Percentiles rank a stretch among this genome's conserved stretches.
Evolutionary conservation across 2,329 filamentous ascomycete species (phyloP).

Genomic region (Xylaria sp.): DNA sequence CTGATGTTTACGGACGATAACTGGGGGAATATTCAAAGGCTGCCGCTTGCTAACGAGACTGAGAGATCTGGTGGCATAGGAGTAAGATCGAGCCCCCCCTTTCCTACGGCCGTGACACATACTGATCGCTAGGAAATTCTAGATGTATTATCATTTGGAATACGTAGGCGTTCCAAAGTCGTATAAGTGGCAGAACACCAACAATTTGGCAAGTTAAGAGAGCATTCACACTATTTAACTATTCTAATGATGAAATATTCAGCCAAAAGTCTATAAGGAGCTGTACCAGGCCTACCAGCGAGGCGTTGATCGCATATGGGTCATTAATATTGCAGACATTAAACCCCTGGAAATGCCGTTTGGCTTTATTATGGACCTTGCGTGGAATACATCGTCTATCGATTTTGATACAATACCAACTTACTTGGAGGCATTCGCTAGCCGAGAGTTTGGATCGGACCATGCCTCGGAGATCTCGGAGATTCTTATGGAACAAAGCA

Average conservation of each 20-base stretch:
- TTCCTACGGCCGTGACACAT: not conserved
- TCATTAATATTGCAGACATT: slow-evolving; percentile 74
- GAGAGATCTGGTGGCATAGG: slow-evolving; percentile 70
- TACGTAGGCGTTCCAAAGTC: slow-evolving; percentile 60
- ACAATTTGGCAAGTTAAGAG: slow-evolving; percentile 63
- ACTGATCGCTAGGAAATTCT: slow-evolving; percentile 1
- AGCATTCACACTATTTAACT: too few species aligned
- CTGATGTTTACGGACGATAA: slow-evolving; percentile 77
- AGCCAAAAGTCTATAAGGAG: slow-evolving; percentile 50
- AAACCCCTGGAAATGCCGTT: slow-evolving; percentile 61
- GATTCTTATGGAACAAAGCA: slow-evolving; percentile 64
- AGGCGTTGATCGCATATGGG: slow-evolving; percentile 70
- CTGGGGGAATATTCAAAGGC: slow-evolving; percentile 71
- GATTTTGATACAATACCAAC: slow-evolving; percentile 52
- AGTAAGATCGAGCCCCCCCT: slow-evolving; percentile 50
- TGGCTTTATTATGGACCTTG: slow-evolving; percentile 51
- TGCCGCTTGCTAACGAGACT: slow-evolving; percentile 70
- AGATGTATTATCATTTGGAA: slow-evolving; percentile 67
- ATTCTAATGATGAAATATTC: not conserved
- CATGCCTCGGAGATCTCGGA: slow-evolving; percentile 58
- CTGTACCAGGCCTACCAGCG: slow-evolving; percentile 69
- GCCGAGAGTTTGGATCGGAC: slow-evolving; percentile 61
- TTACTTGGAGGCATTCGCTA: slow-evolving; percentile 60
- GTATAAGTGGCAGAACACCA: slow-evolving; percentile 72
- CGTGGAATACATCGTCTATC: slow-evolving; percentile 63